Conservation (phyloP, 331 rosid species). For the Acacia concinna region DNA sequence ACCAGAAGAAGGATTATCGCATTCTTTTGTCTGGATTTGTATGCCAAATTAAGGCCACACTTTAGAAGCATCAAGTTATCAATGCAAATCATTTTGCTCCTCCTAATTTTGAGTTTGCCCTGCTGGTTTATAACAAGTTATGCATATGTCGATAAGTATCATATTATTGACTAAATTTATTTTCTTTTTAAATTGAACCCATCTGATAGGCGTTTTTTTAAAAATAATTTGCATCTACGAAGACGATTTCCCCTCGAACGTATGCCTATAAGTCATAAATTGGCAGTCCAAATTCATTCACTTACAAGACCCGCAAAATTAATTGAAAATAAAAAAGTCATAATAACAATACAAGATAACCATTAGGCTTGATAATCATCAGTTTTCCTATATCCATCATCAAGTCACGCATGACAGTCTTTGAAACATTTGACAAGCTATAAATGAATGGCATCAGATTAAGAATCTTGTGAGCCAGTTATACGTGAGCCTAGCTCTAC, state of each 20-base stretch:
- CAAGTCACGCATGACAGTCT: not conserved
- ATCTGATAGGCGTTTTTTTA: not conserved
- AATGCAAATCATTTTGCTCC: not conserved
- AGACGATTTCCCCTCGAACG: not conserved
- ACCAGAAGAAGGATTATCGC: not conserved
- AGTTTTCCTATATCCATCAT: not conserved
- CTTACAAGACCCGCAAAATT: not conserved
- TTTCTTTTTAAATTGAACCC: not conserved
- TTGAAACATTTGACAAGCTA: not conserved
- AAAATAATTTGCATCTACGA: too few relatives aligned
- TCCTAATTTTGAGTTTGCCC: not conserved
- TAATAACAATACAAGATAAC: not conserved
- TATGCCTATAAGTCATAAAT: not conserved
- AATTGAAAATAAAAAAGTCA: not conserved
- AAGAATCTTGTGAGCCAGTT: constrained; percentile 25
- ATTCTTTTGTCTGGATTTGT: not conserved
- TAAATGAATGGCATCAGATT: constrained; percentile 17
- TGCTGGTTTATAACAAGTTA: not conserved
- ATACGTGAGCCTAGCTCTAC: constrained; percentile 13
- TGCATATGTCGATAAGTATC: not conserved
- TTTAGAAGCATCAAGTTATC: not conserved
- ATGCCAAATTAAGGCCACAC: not conserved
- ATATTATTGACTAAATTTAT: not conserved
- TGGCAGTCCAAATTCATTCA: not conserved
- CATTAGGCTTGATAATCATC: not conserved